Conservation (phyloP, 2,329 filamentous ascomycete species). For the Diatrype stigma region DNA sequence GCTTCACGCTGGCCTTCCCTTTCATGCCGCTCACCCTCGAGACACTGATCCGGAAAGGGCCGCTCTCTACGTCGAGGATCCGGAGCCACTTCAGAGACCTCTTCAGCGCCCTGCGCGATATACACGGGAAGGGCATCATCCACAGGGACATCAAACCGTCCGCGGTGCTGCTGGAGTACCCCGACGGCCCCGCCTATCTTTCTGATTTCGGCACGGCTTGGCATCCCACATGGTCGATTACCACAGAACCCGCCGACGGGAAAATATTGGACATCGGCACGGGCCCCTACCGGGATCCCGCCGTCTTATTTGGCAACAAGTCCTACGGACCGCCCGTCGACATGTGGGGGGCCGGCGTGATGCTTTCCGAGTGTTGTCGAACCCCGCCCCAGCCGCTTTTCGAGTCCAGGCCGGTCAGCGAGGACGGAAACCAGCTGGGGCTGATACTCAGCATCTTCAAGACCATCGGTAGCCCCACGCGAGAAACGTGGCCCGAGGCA, state of each 20-base stretch:
- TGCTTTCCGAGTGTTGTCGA: constrained; percentile 71
- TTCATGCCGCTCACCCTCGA: constrained; percentile 73
- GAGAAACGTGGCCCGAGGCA: constrained; percentile 80
- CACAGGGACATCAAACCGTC: constrained; percentile 94
- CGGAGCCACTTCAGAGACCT: constrained; percentile 57
- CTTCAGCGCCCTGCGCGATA: constrained; percentile 64
- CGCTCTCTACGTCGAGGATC: constrained; percentile 28
- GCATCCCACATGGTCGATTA: constrained; percentile 56
- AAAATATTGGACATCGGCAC: constrained; percentile 95
- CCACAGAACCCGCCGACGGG: constrained; percentile 57
- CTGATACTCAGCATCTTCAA: constrained; percentile 91
- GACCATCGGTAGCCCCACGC: constrained; percentile 80
- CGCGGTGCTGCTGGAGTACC: constrained; percentile 70
- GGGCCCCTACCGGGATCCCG: constrained; percentile 84
- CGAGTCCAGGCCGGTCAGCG: constrained; percentile 65
- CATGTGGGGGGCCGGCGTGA: constrained; percentile 83
- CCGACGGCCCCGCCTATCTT: constrained; percentile 69
- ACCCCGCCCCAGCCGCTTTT: constrained; percentile 64
- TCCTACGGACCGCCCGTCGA: constrained; percentile 71
- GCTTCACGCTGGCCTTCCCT: constrained; percentile 78
- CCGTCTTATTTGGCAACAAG: constrained; percentile 80
- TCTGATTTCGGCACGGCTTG: constrained; percentile 93
- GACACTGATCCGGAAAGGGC: constrained; percentile 54
- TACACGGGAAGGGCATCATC: constrained; percentile 75
- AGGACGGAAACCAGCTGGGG: constrained; percentile 86